phyloP scores from a whole-genome alignment of 192 early-diverging fungal species.

The Coemansia sp. region DNA sequence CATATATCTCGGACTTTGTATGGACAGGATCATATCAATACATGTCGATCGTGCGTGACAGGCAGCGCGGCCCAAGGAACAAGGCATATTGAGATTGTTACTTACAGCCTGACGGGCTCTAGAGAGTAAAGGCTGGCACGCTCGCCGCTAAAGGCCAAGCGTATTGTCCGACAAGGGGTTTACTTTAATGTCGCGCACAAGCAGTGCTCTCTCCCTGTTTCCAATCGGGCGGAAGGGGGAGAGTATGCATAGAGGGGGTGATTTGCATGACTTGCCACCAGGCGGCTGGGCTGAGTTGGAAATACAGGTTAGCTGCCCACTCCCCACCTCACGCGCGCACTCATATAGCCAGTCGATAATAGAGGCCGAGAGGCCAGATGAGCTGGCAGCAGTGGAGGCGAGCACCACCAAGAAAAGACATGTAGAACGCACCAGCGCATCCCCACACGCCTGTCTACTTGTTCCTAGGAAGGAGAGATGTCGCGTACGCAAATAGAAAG shows the following conservation, averaged over 20 bases:
- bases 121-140: not conserved
- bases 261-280: slow-evolving; percentile 10
- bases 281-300: slow-evolving; percentile 1
- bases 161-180: slow-evolving; percentile 4
- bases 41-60: not conserved
- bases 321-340: slow-evolving; percentile 1
- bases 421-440: not conserved
- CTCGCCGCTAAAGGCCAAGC: not conserved
- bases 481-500: not conserved
- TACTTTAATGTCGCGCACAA: not conserved
- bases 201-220: not conserved
- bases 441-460: not conserved
- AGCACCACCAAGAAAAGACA: not conserved
- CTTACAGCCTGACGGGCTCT: not conserved
- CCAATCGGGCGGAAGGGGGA: not conserved
- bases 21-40: not conserved
- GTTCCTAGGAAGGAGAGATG: not conserved
- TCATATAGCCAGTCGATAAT: not conserved
- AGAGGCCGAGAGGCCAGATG: not conserved
- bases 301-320: slow-evolving; percentile 1
- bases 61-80: not conserved
- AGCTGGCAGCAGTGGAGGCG: not conserved
- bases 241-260: not conserved
- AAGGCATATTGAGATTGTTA: not conserved
- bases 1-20: not conserved